Conservation (phyloP, 1,139 yeast species). For the Trichomonascaceae sp. region DNA sequence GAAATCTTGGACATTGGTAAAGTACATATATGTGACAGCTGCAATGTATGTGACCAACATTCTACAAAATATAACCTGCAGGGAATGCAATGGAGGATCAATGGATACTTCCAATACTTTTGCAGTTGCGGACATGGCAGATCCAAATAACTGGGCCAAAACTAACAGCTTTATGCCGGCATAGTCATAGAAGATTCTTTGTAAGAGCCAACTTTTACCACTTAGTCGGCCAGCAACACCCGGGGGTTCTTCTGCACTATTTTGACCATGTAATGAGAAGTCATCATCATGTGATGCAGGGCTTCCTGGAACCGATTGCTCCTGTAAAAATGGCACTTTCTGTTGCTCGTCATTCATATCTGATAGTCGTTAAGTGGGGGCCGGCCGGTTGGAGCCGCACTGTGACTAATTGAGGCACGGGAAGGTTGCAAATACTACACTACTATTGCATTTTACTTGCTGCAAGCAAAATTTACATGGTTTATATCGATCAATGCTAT, state of each 20-base stretch:
- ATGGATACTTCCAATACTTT: slow-evolving; percentile 63
- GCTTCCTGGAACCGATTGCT: neutral
- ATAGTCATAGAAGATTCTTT: slow-evolving; percentile 14
- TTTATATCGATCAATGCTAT: neutral
- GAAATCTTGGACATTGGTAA: slow-evolving; percentile 45
- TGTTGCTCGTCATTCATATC: neutral
- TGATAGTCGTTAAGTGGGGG: neutral
- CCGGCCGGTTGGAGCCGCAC: neutral
- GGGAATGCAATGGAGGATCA: slow-evolving; percentile 60
- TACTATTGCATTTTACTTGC: neutral
- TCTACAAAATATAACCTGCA: slow-evolving; percentile 69
- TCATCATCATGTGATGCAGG: neutral
- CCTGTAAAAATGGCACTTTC: neutral
- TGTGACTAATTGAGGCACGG: neutral
- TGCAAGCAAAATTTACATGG: neutral
- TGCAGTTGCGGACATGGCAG: slow-evolving; percentile 70
- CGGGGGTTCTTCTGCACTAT: neutral
- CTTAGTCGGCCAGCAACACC: neutral
- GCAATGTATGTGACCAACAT: slow-evolving; percentile 66
- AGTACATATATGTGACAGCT: slow-evolving; percentile 50
- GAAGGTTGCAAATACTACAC: neutral
- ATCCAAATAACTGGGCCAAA: slow-evolving; percentile 55
- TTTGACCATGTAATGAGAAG: neutral
- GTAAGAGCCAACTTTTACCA: neutral
- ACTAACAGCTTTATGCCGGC: slow-evolving; percentile 23